Evolutionary conservation across 352 stramenopile species (phyloP).

Genomic region (Globisporangium viniferum): DNA sequence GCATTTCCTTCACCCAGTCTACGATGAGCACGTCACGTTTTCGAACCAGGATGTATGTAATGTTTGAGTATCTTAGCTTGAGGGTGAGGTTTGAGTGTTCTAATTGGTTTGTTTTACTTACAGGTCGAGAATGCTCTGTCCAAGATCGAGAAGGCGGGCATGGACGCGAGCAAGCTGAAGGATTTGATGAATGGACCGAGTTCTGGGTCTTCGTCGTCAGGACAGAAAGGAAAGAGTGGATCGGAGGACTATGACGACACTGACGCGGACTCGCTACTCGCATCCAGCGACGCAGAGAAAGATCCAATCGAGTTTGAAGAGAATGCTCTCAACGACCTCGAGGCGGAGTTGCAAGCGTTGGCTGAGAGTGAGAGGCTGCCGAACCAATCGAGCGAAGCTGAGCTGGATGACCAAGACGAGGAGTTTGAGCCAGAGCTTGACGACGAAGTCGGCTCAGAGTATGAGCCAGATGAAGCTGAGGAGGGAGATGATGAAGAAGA

Average conservation of each 20-base stretch:
- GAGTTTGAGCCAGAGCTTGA: slow-evolving; percentile 9
- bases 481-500: slow-evolving; percentile 1
- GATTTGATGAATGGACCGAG: slow-evolving; percentile 28
- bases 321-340: slow-evolving; percentile 11
- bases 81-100: background rate
- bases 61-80: background rate
- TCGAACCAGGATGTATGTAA: slow-evolving; percentile 59
- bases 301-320: slow-evolving; percentile 15
- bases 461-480: slow-evolving; percentile 16
- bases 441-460: slow-evolving; percentile 12
- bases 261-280: slow-evolving; percentile 8
- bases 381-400: background rate
- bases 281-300: slow-evolving; percentile 8
- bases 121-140: slow-evolving; percentile 69
- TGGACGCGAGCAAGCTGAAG: slow-evolving; percentile 46
- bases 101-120: background rate
- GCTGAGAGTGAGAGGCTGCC: background rate
- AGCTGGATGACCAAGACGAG: background rate
- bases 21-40: slow-evolving; percentile 42
- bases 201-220: background rate
- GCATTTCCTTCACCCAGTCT: slow-evolving; percentile 44
- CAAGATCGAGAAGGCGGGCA: slow-evolving; percentile 58
- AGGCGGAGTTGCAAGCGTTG: slow-evolving; percentile 11
- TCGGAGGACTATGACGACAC: slow-evolving; percentile 8
- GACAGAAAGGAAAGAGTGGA: background rate